Conservation (phyloP, 768 basidiomycete species). For the Rhodosporidiobolus odoratus region DNA sequence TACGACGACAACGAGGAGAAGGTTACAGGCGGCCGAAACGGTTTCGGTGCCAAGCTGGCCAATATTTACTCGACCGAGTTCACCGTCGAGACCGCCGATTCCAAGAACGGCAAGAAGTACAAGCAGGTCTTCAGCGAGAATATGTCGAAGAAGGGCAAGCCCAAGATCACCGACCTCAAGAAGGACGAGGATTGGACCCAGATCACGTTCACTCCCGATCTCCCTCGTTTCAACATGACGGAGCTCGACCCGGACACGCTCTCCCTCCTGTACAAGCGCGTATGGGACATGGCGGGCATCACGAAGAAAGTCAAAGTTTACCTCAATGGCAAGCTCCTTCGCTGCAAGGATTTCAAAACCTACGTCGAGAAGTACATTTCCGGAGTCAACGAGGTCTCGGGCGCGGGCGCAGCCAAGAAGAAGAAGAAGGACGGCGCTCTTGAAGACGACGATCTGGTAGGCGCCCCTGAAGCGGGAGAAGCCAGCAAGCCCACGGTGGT, state of each 20-base stretch:
- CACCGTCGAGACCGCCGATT: slow-evolving; percentile 81
- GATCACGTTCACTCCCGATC: slow-evolving; percentile 87
- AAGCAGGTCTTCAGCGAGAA: slow-evolving; percentile 91
- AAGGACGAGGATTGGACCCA: slow-evolving; percentile 63
- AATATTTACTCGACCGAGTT: slow-evolving; percentile 98
- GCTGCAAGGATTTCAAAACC: slow-evolving; percentile 91
- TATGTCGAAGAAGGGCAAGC: slow-evolving; percentile 78
- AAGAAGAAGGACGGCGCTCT: slow-evolving; percentile 23
- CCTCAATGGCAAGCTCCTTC: slow-evolving; percentile 77
- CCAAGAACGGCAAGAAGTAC: slow-evolving; percentile 79
- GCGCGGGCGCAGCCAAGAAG: slow-evolving; percentile 55
- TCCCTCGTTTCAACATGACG: slow-evolving; percentile 74
- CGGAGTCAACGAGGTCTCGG: slow-evolving; percentile 60
- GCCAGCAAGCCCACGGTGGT: slow-evolving; percentile 70
- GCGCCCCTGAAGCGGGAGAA: slow-evolving; percentile 51
- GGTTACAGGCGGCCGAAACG: slow-evolving; percentile 95
- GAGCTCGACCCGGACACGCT: slow-evolving; percentile 88
- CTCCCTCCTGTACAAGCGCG: slow-evolving; percentile 81
- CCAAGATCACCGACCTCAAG: slow-evolving; percentile 87
- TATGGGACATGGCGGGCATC: slow-evolving; percentile 95
- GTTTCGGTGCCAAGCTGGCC: slow-evolving; percentile 94
- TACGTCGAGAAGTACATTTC: slow-evolving; percentile 92
- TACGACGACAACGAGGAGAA: slow-evolving; percentile 99
- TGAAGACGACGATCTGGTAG: slow-evolving; percentile 28
- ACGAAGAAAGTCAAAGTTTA: slow-evolving; percentile 87